These are phyloP conservation scores for Myrmaecium sp. DNA, from an alignment of 2,329 filamentous ascomycete species.

Conservation along the genomic window DNA sequence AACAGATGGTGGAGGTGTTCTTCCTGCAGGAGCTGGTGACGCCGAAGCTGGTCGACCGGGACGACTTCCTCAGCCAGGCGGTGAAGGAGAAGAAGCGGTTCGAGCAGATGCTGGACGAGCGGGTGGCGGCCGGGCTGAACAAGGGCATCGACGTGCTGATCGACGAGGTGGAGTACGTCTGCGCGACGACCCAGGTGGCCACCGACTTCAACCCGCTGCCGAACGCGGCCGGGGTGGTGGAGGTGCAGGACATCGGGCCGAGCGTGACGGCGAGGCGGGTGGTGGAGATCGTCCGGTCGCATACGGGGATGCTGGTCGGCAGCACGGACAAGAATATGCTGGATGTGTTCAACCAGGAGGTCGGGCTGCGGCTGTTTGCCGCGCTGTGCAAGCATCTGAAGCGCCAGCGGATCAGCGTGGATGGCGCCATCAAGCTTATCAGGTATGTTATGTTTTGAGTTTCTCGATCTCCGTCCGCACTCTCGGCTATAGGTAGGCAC, in stretches of 20 bases:
- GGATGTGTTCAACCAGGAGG: constrained; percentile 96
- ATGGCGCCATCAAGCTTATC: constrained; percentile 82
- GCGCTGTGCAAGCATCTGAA: constrained; percentile 95
- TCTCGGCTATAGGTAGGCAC: no score
- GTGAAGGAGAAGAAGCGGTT: constrained; percentile 95
- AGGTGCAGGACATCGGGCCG: constrained; percentile 45
- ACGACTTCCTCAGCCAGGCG: constrained; percentile 85
- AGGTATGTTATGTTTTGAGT: constrained; percentile 28
- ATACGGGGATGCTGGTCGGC: constrained; percentile 83
- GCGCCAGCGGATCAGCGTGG: constrained; percentile 77
- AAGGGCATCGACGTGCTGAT: constrained; percentile 97
- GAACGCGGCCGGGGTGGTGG: constrained; percentile 14
- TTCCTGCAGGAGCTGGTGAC: constrained; percentile 86
- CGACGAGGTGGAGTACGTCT: constrained; percentile 93
- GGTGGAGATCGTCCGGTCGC: constrained; percentile 69
- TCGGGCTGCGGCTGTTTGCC: constrained; percentile 80
- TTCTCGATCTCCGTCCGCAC: background rate
- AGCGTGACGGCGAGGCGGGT: constrained; percentile 65
- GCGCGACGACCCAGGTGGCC: constrained; percentile 69
- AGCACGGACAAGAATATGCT: constrained; percentile 97
- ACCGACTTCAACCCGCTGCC: constrained; percentile 73
- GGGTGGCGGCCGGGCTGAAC: constrained; percentile 85
- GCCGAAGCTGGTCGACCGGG: constrained; percentile 69
- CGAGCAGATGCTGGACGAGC: constrained; percentile 95
- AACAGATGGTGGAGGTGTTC: constrained; percentile 98